Evolutionary conservation across 2,329 filamentous ascomycete species (phyloP), one percentile per base, ranked within the genome.

Genomic region (Metarhizium rileyi): DNA sequence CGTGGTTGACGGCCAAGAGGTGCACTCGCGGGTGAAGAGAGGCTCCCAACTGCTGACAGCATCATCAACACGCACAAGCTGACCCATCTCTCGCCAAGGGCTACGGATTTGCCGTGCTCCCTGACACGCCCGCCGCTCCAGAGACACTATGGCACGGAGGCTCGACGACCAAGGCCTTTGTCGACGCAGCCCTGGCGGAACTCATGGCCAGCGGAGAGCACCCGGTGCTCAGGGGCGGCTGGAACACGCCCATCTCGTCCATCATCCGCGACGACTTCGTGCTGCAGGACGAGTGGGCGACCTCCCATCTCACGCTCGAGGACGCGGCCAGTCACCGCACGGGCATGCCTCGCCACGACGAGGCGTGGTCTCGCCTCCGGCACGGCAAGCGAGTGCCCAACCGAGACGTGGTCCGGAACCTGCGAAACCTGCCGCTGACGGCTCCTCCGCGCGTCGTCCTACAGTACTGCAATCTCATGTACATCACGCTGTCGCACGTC

Each of bases 141-240:
- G 63, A 73, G 27, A 80, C 77, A 0, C 65, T 81, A 40, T 38
- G 75, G 63, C 76, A 74, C 52, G 68, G 67, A 2, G 79, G 71
- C 2, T 79, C 75, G 41, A 78, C 71, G 2, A 78, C 76, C 18
- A 82, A 82, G 58, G 72, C 75, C 5, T 70, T 77, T 49, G 74
- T 71, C 0, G 71, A 72, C 1, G 75, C 76, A 1, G 65, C 67
- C 0, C 59, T 82, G 4, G 59, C 80, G 2, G 70, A 73, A 1
- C 57, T 77, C 3, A 68, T 80, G 1, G 5, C 5, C 5, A 10
- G 20, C 35, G 18, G 18, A 10, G 8, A 9, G 5, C n/a, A 38
- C 16, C 9, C 5, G 9, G 16, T 20, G 9, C 44, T 58, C 23
- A 33, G 61, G 57, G 55, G 72, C 3, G 64, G 70, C 33, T 80